Base-by-base conservation (phyloP, 768 basidiomycete genomes). In the Calocera cornea region DNA sequence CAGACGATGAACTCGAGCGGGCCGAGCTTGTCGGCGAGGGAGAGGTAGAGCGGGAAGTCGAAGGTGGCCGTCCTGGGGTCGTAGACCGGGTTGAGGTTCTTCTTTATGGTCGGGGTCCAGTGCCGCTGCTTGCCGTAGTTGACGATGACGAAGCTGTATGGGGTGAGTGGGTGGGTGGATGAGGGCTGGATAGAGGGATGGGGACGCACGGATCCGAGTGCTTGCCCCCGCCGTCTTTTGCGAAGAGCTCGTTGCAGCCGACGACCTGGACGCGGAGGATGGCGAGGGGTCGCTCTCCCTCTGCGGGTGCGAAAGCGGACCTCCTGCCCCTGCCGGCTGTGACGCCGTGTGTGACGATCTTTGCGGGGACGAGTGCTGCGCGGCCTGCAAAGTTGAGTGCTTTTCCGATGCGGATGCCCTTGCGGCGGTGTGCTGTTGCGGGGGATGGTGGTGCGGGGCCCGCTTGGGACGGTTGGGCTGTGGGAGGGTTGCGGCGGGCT, bases 1-100 rank as follows among this genome's bases (percentile, higher is more conserved):
- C 95, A 99, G 0, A 94, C 82, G 14, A 97, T 87, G 36, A 92
- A 79, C 76, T 97, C 94, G 47, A 97, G 72, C 1, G 83, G 85
- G 36, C 89, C 88, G 2, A 90, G 81, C 50, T 80, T 80, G 71
- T 89, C 88, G 0, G 87, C 86, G 31, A 89, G 81, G 17, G 87
- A 88, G 19, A 88, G 80, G 71, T 89, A 90, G 19, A 97, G 81
- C 0, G 92, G 89, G 71, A 95, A 92, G 68, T 95, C 90, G 74
- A 94, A 97, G 0, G 92, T 94, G 12, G 91, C 87, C 71, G 89
- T 85, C 69, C 86, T 86, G 12, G 86, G 69, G 0, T 79, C 70
- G 70, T 83, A 95, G 0, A 77, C 74, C 2, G 93, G 94, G 70
- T 87, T 87, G 24, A 86, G 71, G 0, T 82, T 88, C 64, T 85